Conservation (phyloP, 1,139 yeast genomes). For the Scheffersomyces quercinus region DNA sequence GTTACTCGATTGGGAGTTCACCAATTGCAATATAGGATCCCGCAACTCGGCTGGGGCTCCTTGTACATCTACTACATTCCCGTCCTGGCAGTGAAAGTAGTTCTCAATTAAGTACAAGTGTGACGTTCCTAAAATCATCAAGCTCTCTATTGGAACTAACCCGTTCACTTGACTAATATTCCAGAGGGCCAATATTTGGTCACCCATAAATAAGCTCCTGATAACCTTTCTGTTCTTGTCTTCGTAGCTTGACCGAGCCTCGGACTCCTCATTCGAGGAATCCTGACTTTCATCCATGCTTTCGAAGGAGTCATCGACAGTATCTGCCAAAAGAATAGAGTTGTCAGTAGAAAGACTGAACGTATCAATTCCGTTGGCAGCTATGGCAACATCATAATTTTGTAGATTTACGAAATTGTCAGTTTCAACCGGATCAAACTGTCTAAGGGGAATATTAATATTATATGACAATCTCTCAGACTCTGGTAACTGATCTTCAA, state of each 20-base stretch:
- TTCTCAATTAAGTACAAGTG: constrained; percentile 69
- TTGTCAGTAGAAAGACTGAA: constrained; percentile 24
- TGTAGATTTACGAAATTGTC: constrained; percentile 12
- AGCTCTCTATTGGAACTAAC: constrained; percentile 68
- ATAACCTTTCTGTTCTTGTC: constrained; percentile 75
- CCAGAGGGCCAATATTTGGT: constrained; percentile 67
- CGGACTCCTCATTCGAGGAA: constrained; percentile 24
- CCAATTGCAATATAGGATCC: constrained; percentile 66
- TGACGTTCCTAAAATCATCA: constrained; percentile 64
- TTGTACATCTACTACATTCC: constrained; percentile 65
- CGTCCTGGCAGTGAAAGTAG: constrained; percentile 59
- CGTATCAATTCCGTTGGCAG: constrained; percentile 25
- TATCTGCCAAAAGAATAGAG: constrained; percentile 6
- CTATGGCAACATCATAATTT: constrained; percentile 17
- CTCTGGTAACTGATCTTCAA: constrained; percentile 50
- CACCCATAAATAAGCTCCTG: constrained; percentile 69
- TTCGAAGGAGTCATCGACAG: constrained; percentile 41
- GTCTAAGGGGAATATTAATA: constrained; percentile 40
- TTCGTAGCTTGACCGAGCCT: constrained; percentile 42
- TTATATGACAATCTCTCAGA: constrained; percentile 45
- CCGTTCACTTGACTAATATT: constrained; percentile 76
- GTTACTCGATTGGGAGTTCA: constrained; percentile 39
- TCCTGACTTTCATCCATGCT: constrained; percentile 38
- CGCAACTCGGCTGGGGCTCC: constrained; percentile 62
- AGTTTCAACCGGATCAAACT: constrained; percentile 13